Base-by-base conservation (phyloP, 495 filamentous ascomycete genomes). In the Hypoxylon fuscum region DNA sequence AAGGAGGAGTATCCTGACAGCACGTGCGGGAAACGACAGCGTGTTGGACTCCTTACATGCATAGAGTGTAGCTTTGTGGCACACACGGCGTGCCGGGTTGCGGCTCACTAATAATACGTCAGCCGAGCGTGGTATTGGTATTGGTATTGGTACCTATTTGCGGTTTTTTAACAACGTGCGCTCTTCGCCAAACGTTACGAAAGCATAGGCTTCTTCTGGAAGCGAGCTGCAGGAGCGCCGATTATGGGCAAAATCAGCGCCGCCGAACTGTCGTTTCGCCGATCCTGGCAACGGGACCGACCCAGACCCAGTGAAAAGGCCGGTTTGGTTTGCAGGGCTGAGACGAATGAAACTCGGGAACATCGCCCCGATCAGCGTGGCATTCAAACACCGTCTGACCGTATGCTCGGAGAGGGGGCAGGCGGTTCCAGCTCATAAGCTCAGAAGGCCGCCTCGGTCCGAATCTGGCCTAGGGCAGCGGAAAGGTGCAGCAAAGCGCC, bases 91-190 rank as follows among this genome's bases (percentile, higher is more conserved):
- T 31, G 37, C 42, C 29, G 46, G 34, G 57, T 59, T 59, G 63
- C 57, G 63, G 49, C 63, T 66, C 63, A 66, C 63, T 62, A 66
- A 60, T 62, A 58, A 58, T 53, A 53, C 41, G 63, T 66, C 63
- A 66, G 63, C 63, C 63, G 40, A 57, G 55, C 55, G 55, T 59
- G 49, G 22, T 52, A 52, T 47, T 45, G 54, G 54, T 15, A 14
- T 7, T 8, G 37, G n/a, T 5, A n/a, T n/a, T n/a, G n/a, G n/a
- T n/a, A n/a, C n/a, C n/a, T n/a, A n/a, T n/a, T n/a, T n/a, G n/a
- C n/a, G n/a, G n/a, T n/a, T n/a, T n/a, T n/a, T n/a, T n/a, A n/a
- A 17, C 5, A 14, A 15, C 17, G 5, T 12, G 17, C 17, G 15
- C 14, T 17, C n/a, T 20, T 18, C 22, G 48, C 42, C 42, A 52